Evolutionary conservation across 2,329 filamentous ascomycete genomes (phyloP).

Genomic region (Elsinoe fawcettii): DNA sequence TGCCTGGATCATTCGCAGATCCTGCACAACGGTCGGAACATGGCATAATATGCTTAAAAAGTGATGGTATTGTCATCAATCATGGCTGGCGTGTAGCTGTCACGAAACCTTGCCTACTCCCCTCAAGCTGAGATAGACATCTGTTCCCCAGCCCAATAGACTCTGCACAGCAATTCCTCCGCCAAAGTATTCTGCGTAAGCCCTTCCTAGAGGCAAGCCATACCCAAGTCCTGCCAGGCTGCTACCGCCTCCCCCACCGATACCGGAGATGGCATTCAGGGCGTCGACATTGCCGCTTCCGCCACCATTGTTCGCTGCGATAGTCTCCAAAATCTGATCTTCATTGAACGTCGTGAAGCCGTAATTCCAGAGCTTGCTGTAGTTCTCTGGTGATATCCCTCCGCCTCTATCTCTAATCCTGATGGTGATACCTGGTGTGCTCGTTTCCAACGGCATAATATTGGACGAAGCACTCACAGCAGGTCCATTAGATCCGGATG

Average conservation of each 20-base stretch:
- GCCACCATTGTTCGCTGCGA: conserved; percentile 29
- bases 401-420: conserved; percentile 93
- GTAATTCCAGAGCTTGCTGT: conserved; percentile 91
- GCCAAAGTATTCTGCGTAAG: conserved; percentile 97
- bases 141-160: conserved; percentile 81
- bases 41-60: background rate
- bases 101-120: conserved; percentile 47
- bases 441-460: conserved; percentile 39
- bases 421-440: conserved; percentile 80
- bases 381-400: conserved; percentile 75
- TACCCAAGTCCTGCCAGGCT: conserved; percentile 85
- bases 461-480: conserved; percentile 26
- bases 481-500: conserved; percentile 24
- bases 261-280: conserved; percentile 65
- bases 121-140: conserved; percentile 56
- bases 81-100: background rate
- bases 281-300: conserved; percentile 53
- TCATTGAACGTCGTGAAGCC: conserved; percentile 92
- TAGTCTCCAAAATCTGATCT: conserved; percentile 45
- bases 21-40: conserved; percentile 5
- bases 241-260: conserved; percentile 65
- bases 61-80: background rate
- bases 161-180: conserved; percentile 94
- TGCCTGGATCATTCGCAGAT: conserved; percentile 3
- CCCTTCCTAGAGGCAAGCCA: conserved; percentile 71